Base-by-base conservation (phyloP, 2,329 filamentous ascomycete genomes). In the Amauroascus niger region DNA sequence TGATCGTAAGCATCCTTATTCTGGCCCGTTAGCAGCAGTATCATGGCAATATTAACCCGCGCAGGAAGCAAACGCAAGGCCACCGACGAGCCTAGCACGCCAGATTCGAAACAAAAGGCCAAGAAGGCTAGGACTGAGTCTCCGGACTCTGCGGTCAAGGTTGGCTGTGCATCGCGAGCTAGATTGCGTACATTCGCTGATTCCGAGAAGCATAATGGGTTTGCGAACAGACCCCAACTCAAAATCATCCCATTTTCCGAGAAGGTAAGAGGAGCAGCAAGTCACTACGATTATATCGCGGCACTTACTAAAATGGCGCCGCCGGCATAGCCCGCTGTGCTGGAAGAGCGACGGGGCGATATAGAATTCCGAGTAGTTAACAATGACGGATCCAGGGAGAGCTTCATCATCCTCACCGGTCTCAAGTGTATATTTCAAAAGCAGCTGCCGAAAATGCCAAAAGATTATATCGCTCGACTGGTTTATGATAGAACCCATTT, bases 341-440 rank as follows among this genome's bases (percentile, higher is more conserved):
- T 94, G 59, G 93, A 98, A 73, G 93, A 98, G 71, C 86, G 89
- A 63, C 87, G 84, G 65, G 89, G 90, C 65, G 88, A 95, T 60
- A 97, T 98, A 62, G 89, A 97, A 69, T 97, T 97, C 69, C 84
- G 90, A 46, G 93, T 97, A 6, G 93, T 98, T 64, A 97, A 97
- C 76, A 98, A 98, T 66, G 93, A 98, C 66, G 86, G 87, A 63
- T 79, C 83, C 35, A 81, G 86, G 59, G 88, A 95, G 64, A 94
- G 87, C 65, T 83, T 90, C 60, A 94, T 97, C 65, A 94, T 98
- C 62, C 77, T 98, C 55, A 96, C 91, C 0, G 93, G 93, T 13
- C 76, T 98, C 53, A 98, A 97, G 68, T 95, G 90, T 66, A 94
- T 98, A 60, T 97, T 98, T 64, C 93, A 98, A 68, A 97, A 97